These are phyloP conservation scores for Ricinus communis DNA, from an alignment of 345 rosid genomes.

Conservation along the genomic window DNA sequence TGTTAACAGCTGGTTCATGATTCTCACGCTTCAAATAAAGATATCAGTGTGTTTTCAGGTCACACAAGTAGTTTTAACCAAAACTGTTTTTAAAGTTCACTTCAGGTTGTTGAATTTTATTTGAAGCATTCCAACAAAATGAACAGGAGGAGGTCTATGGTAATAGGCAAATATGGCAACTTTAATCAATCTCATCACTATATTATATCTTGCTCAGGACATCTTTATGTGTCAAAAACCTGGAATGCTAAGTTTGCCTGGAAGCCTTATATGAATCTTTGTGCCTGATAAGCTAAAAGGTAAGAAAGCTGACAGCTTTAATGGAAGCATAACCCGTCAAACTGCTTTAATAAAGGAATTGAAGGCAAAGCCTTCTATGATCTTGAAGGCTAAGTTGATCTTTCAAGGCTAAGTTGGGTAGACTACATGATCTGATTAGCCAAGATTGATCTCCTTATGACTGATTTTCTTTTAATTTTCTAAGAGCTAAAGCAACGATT, in stretches of 20 bases:
- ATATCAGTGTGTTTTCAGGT: neutral
- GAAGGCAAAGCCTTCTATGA: neutral
- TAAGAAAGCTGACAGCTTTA: neutral
- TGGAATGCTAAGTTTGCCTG: neutral
- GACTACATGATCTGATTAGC: too few species aligned
- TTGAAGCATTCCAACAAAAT: neutral
- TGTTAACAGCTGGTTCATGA: neutral
- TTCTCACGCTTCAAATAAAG: neutral
- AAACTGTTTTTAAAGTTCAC: neutral
- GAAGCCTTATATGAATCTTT: neutral
- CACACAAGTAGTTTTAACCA: too few species aligned
- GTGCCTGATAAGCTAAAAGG: neutral
- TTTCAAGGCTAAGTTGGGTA: too few species aligned
- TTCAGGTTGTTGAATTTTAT: neutral
- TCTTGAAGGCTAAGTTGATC: too few species aligned
- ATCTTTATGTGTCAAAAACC: neutral
- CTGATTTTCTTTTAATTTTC: too few species aligned
- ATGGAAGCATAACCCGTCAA: neutral
- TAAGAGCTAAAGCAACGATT: too few species aligned
- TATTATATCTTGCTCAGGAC: neutral
- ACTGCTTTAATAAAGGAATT: neutral
- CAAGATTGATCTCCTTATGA: too few species aligned
- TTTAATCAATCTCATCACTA: neutral
- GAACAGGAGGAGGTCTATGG: neutral
- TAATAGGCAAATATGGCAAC: neutral